Evolutionary conservation across 2,329 filamentous ascomycete genomes (phyloP).

Genomic region (Penicillium janthinellum): DNA sequence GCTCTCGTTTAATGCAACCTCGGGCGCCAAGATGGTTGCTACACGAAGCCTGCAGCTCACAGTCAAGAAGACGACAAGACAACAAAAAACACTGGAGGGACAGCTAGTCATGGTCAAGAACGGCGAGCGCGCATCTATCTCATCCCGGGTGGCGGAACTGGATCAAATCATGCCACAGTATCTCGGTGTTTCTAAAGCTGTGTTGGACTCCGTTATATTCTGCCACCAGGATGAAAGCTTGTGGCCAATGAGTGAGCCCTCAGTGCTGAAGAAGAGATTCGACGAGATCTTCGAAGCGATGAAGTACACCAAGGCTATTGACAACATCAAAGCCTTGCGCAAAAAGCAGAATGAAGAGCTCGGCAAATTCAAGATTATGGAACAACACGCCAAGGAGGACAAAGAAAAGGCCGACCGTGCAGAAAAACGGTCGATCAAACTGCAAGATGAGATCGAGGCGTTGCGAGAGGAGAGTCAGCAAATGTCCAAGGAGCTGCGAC

Average conservation of each 20-base stretch:
- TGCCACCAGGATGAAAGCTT: conserved; percentile 97
- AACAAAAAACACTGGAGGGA: conserved; percentile 82
- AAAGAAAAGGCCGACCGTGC: conserved; percentile 80
- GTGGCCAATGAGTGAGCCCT: conserved; percentile 92
- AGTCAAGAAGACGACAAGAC: conserved; percentile 75
- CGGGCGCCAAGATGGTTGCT: conserved; percentile 76
- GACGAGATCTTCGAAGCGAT: conserved; percentile 97
- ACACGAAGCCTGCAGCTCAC: conserved; percentile 83
- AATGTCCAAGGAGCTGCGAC: conserved; percentile 51
- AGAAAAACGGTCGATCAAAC: conserved; percentile 64
- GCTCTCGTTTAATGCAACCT: conserved; percentile 78
- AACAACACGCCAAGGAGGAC: conserved; percentile 75
- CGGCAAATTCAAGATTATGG: conserved; percentile 69
- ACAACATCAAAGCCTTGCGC: conserved; percentile 83
- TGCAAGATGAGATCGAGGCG: conserved; percentile 64
- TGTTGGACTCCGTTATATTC: conserved; percentile 94
- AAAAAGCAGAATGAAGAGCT: conserved; percentile 82
- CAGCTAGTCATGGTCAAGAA: conserved; percentile 74
- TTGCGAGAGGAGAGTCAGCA: conserved; percentile 64
- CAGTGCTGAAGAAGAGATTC: conserved; percentile 85
- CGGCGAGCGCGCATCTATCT: conserved; percentile 77
- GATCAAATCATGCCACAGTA: conserved; percentile 82
- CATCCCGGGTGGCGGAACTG: conserved; percentile 77
- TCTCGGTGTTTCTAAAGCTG: conserved; percentile 84
- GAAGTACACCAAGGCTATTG: conserved; percentile 96